Percentiles rank a stretch among this genome's conserved stretches.
Conservation (phyloP, 2,329 filamentous ascomycete species). For the Arthrobotrys entomopaga region DNA sequence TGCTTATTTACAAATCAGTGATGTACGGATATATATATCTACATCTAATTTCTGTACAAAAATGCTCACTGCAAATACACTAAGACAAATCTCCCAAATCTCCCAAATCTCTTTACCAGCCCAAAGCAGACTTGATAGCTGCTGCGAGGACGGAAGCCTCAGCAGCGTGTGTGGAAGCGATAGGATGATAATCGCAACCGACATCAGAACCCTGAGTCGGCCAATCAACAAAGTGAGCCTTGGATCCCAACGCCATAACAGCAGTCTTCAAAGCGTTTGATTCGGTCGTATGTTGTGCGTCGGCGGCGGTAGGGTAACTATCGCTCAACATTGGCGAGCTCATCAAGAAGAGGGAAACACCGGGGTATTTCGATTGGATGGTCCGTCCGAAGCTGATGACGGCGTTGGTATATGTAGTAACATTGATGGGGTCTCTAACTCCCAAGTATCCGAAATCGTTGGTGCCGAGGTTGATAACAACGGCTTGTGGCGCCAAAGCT, state of each 20-base stretch:
- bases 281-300: constrained; percentile 63
- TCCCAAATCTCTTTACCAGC: constrained; percentile 4
- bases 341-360: constrained; percentile 63
- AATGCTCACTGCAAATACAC: too few relatives aligned
- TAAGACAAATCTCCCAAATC: too few relatives aligned
- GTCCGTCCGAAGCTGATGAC: constrained; percentile 60
- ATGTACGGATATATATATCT: too few relatives aligned
- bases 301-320: constrained; percentile 61
- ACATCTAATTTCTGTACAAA: too few relatives aligned
- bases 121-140: constrained; percentile 57
- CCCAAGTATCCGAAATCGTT: constrained; percentile 64
- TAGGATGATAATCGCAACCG: constrained; percentile 64
- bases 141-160: constrained; percentile 60
- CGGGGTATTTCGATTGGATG: constrained; percentile 61
- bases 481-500: constrained; percentile 60
- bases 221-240: constrained; percentile 63
- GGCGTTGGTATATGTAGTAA: constrained; percentile 59
- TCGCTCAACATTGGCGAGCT: constrained; percentile 63
- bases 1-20: too few relatives aligned
- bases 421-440: constrained; percentile 59
- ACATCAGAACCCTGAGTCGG: constrained; percentile 63
- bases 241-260: constrained; percentile 60
- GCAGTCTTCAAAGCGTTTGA: constrained; percentile 61
- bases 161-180: constrained; percentile 61
- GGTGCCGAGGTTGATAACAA: constrained; percentile 65